A percentile compares a stretch with the other conserved stretches of the same genome.
phyloP scores from a whole-genome alignment of 257 asterid genomes.

The Ballota nigra region DNA sequence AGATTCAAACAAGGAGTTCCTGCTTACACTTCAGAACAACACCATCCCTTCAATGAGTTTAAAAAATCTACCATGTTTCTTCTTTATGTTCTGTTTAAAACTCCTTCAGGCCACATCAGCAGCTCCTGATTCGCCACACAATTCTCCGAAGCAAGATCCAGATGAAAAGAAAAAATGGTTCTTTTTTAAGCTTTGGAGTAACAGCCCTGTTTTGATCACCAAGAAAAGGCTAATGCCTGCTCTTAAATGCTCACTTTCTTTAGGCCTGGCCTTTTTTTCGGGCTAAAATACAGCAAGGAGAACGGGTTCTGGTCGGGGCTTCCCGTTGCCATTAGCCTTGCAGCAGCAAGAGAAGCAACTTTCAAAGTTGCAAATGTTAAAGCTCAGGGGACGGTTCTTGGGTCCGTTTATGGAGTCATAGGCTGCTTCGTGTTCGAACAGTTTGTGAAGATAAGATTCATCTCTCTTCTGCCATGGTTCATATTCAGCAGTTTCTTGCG shows the following conservation, averaged over 20 bases:
- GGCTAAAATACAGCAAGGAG: slow-evolving; percentile 61
- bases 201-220: slow-evolving; percentile 24
- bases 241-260: slow-evolving; percentile 60
- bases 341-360: slow-evolving; percentile 70
- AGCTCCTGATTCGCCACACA: neutral
- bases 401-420: slow-evolving; percentile 74
- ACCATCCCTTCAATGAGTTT: slow-evolving; percentile 20
- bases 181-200: slow-evolving; percentile 17
- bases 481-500: slow-evolving; percentile 57
- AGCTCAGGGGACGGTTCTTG: slow-evolving; percentile 88
- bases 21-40: slow-evolving; percentile 46
- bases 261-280: slow-evolving; percentile 68
- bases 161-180: slow-evolving; percentile 8
- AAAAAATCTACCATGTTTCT: slow-evolving; percentile 50
- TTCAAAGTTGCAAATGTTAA: slow-evolving; percentile 66
- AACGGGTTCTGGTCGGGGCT: slow-evolving; percentile 80
- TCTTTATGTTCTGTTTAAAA: slow-evolving; percentile 67
- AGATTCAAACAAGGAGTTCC: slow-evolving; percentile 32
- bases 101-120: slow-evolving; percentile 45
- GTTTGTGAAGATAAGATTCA: slow-evolving; percentile 52
- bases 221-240: slow-evolving; percentile 58
- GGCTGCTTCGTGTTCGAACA: slow-evolving; percentile 71
- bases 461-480: slow-evolving; percentile 90
- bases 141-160: slow-evolving; percentile 17
- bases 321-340: slow-evolving; percentile 69